phyloP scores from a whole-genome alignment of 2,329 filamentous ascomycete species.

The Pseudogymnoascus sp. region DNA sequence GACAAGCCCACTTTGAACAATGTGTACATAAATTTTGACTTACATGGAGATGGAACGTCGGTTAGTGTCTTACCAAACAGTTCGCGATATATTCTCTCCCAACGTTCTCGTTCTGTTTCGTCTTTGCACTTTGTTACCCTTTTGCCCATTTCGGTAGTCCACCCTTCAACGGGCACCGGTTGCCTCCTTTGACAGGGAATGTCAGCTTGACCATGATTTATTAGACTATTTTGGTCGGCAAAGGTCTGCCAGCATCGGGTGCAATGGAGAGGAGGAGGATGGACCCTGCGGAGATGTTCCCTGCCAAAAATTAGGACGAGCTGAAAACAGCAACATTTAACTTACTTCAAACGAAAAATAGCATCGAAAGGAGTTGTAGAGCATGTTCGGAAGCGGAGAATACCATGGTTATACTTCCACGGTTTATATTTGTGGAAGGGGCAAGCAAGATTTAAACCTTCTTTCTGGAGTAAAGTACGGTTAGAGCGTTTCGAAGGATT shows the following conservation, averaged over 20 bases:
- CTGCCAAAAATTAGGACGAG: not conserved
- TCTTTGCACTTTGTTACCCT: not conserved
- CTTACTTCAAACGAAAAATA: conserved; percentile 1
- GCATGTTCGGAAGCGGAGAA: not conserved
- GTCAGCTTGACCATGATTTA: not conserved
- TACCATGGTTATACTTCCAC: not conserved
- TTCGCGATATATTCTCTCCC: not conserved
- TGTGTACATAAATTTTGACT: not conserved
- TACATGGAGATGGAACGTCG: not conserved
- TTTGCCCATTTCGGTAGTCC: not conserved
- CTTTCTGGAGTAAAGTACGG: not conserved
- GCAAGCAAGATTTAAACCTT: not conserved
- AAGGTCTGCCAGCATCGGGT: not conserved
- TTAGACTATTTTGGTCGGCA: not conserved
- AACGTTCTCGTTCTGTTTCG: not conserved
- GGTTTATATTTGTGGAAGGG: not conserved
- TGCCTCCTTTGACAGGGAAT: not conserved
- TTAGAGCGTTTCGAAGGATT: not conserved
- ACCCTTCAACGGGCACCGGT: not conserved
- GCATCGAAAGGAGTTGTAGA: not conserved
- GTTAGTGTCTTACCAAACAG: not conserved
- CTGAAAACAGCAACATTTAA: not conserved
- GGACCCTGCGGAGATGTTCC: not conserved
- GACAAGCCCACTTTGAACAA: not conserved
- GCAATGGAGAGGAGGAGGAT: not conserved